Conservation (phyloP, 2,329 filamentous ascomycete genomes). For the Exserohilum turcica region DNA sequence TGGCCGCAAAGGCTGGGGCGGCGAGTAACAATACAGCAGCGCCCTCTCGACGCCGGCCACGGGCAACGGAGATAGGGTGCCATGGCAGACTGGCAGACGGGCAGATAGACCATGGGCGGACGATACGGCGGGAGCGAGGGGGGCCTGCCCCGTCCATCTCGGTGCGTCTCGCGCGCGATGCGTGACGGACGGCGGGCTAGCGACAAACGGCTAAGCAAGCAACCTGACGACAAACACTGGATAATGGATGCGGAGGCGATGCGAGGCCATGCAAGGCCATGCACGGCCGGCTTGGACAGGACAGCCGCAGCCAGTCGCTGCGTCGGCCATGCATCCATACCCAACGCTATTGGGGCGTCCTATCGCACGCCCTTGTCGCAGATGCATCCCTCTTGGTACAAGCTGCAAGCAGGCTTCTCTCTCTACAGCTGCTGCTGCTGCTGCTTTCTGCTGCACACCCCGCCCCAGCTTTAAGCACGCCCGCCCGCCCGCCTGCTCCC, state of each 20-base stretch:
- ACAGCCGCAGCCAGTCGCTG: conserved; percentile 34
- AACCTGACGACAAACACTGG: conserved; percentile 27
- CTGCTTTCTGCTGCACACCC: conserved; percentile 20
- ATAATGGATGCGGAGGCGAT: conserved; percentile 13
- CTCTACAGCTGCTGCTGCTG: no score
- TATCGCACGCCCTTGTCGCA: conserved; percentile 29
- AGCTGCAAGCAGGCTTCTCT: conserved; percentile 12
- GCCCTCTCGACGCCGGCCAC: no score
- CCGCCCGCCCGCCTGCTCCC: conserved; percentile 33
- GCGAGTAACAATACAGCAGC: no score
- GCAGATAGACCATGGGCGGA: no score
- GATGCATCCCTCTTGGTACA: conserved; percentile 33
- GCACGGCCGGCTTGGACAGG: conserved; percentile 20
- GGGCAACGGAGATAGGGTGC: no score
- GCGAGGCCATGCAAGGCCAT: no score
- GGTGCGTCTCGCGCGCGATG: conserved; percentile 11
- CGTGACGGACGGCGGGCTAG: conserved; percentile 20
- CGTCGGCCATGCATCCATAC: conserved; percentile 39
- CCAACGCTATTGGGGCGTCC: conserved; percentile 43
- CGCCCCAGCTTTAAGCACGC: conserved; percentile 30
- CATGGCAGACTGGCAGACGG: no score
- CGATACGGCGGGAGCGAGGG: no score
- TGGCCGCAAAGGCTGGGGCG: no score
- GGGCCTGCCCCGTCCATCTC: conserved; percentile 9
- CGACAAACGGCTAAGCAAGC: conserved; percentile 25